phyloP scores from a whole-genome alignment of 768 basidiomycete species.

The Wakefieldia striispora region DNA sequence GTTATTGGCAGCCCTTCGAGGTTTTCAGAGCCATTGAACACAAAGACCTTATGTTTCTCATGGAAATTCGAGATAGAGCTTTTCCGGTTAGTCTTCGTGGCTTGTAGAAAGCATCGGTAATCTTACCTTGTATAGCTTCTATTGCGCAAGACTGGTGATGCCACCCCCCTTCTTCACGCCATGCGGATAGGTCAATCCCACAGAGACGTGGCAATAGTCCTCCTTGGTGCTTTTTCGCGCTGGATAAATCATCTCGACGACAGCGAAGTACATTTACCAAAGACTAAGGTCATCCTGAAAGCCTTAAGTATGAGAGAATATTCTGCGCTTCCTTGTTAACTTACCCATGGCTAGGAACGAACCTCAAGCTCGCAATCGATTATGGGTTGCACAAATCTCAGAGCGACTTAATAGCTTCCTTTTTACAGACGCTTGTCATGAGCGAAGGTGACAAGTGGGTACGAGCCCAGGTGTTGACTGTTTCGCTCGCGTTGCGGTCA shows the following conservation, averaged over 20 bases:
- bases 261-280: slow-evolving; percentile 63
- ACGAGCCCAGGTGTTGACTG: slow-evolving; percentile 60
- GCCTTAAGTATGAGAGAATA: slow-evolving; percentile 65
- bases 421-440: slow-evolving; percentile 94
- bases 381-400: slow-evolving; percentile 79
- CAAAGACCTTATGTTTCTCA: slow-evolving; percentile 77
- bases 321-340: slow-evolving; percentile 74
- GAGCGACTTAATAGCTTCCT: slow-evolving; percentile 85
- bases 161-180: slow-evolving; percentile 88
- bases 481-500: slow-evolving; percentile 67
- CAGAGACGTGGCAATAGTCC: slow-evolving; percentile 79
- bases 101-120: not conserved
- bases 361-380: slow-evolving; percentile 91
- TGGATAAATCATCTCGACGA: slow-evolving; percentile 89
- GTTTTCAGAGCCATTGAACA: slow-evolving; percentile 82
- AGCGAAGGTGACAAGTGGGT: slow-evolving; percentile 94
- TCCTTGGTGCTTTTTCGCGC: slow-evolving; percentile 88
- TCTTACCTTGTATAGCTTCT: slow-evolving; percentile 49
- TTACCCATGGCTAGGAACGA: slow-evolving; percentile 67
- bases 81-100: slow-evolving; percentile 59
- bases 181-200: slow-evolving; percentile 77
- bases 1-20: slow-evolving; percentile 48
- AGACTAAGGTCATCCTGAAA: slow-evolving; percentile 73
- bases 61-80: slow-evolving; percentile 78
- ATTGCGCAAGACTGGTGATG: slow-evolving; percentile 80